Conservation (phyloP, 1,139 yeast species). For the Maudiozyma humilis region DNA sequence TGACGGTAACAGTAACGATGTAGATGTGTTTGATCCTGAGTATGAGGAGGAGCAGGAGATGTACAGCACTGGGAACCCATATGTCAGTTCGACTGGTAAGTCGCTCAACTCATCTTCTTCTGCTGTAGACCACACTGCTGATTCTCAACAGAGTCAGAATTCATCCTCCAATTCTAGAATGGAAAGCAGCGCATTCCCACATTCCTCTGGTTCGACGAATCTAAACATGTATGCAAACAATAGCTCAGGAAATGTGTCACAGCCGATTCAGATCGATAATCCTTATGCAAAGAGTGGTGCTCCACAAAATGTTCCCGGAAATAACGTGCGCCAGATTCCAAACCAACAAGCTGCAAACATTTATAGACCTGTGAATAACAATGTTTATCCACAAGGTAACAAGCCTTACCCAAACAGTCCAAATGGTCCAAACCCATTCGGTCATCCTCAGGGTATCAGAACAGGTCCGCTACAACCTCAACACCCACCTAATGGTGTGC, state of each 20-base stretch:
- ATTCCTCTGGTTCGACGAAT: conserved; percentile 4
- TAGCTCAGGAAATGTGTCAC: background rate
- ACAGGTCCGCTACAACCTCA: conserved; percentile 1
- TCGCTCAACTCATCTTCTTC: background rate
- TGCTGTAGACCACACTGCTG: background rate
- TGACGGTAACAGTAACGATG: conserved; percentile 9
- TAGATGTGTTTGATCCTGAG: conserved; percentile 27
- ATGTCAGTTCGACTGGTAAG: conserved; percentile 3
- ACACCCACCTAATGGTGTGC: conserved; percentile 11
- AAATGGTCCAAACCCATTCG: conserved; percentile 1
- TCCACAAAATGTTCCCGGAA: background rate
- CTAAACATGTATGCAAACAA: conserved; percentile 3
- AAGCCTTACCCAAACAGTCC: background rate
- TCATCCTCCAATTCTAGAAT: background rate
- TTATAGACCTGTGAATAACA: background rate
- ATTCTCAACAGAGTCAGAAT: background rate
- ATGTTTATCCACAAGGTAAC: background rate
- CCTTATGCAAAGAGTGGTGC: background rate
- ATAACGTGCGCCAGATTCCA: background rate
- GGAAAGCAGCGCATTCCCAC: background rate
- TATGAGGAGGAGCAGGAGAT: conserved; percentile 24
- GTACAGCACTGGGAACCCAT: conserved; percentile 19
- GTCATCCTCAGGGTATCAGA: conserved; percentile 1
- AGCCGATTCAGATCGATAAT: background rate
- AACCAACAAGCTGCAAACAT: background rate